Percentiles rank a stretch among this genome's conserved stretches.
phyloP scores from a whole-genome alignment of 345 rosid genomes.

The Mangifera indica region DNA sequence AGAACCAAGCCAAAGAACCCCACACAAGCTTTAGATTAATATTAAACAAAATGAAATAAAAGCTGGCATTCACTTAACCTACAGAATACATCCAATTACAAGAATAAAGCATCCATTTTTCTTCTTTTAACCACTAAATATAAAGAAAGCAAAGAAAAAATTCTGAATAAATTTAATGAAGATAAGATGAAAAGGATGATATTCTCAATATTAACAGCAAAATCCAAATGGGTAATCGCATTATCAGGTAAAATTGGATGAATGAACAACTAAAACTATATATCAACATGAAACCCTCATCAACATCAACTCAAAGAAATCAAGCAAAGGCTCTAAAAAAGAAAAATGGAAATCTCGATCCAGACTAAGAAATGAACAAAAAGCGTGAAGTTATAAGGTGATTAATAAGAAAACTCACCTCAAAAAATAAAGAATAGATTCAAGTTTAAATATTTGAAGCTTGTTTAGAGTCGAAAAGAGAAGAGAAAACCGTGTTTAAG shows the following conservation, averaged over 20 bases:
- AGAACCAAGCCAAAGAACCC: not conserved
- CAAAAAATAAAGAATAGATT: not conserved
- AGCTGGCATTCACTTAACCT: not conserved
- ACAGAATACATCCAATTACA: not conserved
- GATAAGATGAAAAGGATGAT: not conserved
- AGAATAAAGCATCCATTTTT: not conserved
- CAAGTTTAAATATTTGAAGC: not conserved
- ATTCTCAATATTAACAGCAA: not conserved
- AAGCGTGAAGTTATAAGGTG: no score
- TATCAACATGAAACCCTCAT: not conserved
- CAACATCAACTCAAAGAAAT: not conserved
- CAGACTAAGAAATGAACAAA: not conserved
- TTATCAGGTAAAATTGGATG: not conserved
- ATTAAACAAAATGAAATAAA: not conserved
- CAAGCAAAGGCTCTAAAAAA: not conserved
- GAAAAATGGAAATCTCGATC: not conserved
- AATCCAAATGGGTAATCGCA: not conserved
- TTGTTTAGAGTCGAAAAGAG: not conserved
- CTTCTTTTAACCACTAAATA: not conserved
- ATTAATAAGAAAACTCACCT: not conserved
- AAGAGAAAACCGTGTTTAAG: not conserved
- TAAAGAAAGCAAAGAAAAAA: not conserved
- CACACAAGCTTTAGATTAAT: not conserved
- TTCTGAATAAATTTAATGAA: not conserved
- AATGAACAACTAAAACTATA: not conserved